phyloP scores from a whole-genome alignment of 2,329 filamentous ascomycete genomes.

The Cadophora malorum region DNA sequence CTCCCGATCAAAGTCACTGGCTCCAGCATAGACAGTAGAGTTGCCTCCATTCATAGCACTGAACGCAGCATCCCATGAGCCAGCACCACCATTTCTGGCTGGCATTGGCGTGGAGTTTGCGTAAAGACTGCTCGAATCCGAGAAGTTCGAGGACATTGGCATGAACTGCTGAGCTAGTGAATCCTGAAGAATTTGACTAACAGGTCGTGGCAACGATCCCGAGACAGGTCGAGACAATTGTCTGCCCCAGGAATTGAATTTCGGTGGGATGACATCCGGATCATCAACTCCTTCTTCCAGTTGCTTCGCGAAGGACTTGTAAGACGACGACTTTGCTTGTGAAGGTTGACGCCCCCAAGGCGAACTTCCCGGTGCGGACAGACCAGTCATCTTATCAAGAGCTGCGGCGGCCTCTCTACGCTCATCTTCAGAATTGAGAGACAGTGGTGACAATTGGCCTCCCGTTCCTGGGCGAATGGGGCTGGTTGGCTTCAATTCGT shows the following conservation, averaged over 20 bases:
- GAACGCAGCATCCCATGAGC: conserved; percentile 18
- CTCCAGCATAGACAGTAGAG: conserved; percentile 37
- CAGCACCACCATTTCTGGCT: conserved; percentile 22
- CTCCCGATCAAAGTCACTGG: conserved; percentile 39
- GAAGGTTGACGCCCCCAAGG: conserved; percentile 20
- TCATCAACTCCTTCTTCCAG: conserved; percentile 19
- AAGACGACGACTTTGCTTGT: background rate
- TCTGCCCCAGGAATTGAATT: conserved; percentile 29
- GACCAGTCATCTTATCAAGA: conserved; percentile 40
- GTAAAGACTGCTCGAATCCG: conserved; percentile 58
- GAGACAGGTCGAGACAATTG: conserved; percentile 23
- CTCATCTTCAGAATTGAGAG: conserved; percentile 35
- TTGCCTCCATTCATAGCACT: conserved; percentile 34
- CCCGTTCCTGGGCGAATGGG: conserved; percentile 46
- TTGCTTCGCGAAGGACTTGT: conserved; percentile 18
- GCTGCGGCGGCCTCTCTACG: conserved; percentile 35
- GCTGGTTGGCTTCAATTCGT: conserved; percentile 48
- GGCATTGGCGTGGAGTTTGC: conserved; percentile 49
- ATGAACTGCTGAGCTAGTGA: conserved; percentile 38
- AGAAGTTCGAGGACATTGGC: conserved; percentile 49
- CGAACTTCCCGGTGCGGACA: conserved; percentile 9
- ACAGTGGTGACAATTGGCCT: conserved; percentile 44
- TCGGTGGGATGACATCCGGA: background rate
- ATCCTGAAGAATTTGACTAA: conserved; percentile 38
- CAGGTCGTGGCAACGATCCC: conserved; percentile 25